Base-by-base conservation (phyloP, 495 filamentous ascomycete genomes). In the Aspergillus carlsbadensis region DNA sequence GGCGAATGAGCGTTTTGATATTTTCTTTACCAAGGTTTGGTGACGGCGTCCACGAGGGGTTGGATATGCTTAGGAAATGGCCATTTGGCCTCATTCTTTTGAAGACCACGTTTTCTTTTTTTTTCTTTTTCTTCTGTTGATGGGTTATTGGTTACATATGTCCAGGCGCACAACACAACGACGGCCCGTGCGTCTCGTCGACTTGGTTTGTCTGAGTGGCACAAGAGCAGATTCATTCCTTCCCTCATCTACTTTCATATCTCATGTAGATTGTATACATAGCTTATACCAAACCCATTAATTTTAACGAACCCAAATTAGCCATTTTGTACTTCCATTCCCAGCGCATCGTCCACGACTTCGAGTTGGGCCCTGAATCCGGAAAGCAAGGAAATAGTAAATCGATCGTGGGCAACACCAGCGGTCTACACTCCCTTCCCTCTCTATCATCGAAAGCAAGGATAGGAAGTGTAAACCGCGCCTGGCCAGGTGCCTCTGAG, bases 321-420 rank as follows among this genome's bases (percentile, higher is more conserved):
- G 77, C 55, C 63, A 62, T 74, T 65, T 77, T 78, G 60, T 73
- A 77, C 63, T 63, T 70, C 74, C 76, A 78, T 50, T 76, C 67
- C 69, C 76, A 78, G 10, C 46, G 59, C 21, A 77, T 26, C 36
- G 48, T 63, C 53, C 60, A 68, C 10, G 22, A n/a, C 1, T 10
- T 50, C 15, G 31, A 10, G 15, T 29, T 3, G 15, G 13, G 21
- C 11, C 6, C 44, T 3, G 10, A 15, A 0, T 1, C 11, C n/a
- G n/a, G n/a, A n/a, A n/a, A n/a, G n/a, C n/a, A n/a, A 45, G 60
- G 54, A 10, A 71, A 21, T 17, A 52, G 56, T 35, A 64, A 35
- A 34, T 60, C 58, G 45, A 74, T 29, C 22, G 72, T 72, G 10
- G 72, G 73, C 29, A 76, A 52, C 6, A 67, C 68, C 24, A 76